Base-by-base conservation (phyloP, 2,329 filamentous ascomycete species). In the Capronia coronata region DNA sequence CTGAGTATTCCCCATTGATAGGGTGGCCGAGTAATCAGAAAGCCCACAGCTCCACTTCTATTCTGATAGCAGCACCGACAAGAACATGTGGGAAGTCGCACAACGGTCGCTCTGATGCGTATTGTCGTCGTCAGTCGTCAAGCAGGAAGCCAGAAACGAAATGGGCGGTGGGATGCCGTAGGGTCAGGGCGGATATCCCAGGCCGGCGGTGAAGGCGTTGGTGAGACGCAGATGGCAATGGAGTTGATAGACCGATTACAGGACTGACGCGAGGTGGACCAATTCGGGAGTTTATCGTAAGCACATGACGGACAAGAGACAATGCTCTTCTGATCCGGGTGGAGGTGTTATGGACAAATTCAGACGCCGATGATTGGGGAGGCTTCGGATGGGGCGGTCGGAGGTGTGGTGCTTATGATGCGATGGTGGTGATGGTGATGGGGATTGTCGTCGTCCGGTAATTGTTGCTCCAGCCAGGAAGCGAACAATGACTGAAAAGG, bases 1-100 rank as follows among this genome's bases (percentile, higher is more conserved):
- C 71, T 91, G 89, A 67, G 84, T 86, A 74, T 97, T 96, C 68
- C 91, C 91, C 91, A 97, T 97, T 64, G 45, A 45, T 32, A 32
- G 7, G 34, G n/a, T 25, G 11, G 34, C 21, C 19, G 14, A 18
- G 38, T 19, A 27, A 40, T 13, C n/a, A 11, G 14, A 11, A 19
- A 37, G n/a, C 11, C 16, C 14, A n/a, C 19, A 41, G 10, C 7
- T 32, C 40, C 40, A 43, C 38, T 23, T 23, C 38, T 14, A 37
- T 18, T 37, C 5, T 18, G 14, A 6, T 41, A 5, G 13, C 19
- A 25, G 13, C 19, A 41, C 38, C 38, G 19, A 41, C 8, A 25
- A 16, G 19, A 8, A 25, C 38, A 41, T 41, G 13, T 18, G 38
- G 38, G 13, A n/a, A 25, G n/a, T 19, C 19, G 10, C 23, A 41